These are phyloP conservation scores for Salix caprea DNA, from an alignment of 345 rosid genomes.

Conservation along the genomic window DNA sequence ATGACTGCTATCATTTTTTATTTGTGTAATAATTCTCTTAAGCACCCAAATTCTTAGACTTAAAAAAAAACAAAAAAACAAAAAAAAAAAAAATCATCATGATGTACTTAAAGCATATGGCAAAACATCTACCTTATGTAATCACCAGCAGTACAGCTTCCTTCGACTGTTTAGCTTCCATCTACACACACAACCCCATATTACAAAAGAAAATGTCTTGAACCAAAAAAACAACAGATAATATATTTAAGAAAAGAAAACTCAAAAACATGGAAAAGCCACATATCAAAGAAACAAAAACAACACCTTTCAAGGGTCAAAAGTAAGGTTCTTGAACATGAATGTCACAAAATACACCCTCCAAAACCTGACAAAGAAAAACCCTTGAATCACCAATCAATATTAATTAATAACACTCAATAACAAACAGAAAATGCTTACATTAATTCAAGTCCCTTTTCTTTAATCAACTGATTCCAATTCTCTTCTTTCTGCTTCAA, in stretches of 20 bases:
- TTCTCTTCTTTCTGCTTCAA: no score
- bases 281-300: constrained; percentile 3
- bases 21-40: no score
- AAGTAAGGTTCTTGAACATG: constrained; percentile 48
- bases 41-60: no score
- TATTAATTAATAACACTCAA: no score
- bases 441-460: no score
- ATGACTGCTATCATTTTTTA: no score
- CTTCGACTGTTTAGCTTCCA: constrained; percentile 42
- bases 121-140: constrained; percentile 28
- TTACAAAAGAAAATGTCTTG: constrained; percentile 9
- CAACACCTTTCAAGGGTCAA: constrained; percentile 42
- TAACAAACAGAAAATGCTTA: no score
- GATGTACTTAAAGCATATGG: not conserved
- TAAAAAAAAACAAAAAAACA: no score
- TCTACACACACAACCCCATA: constrained; percentile 24
- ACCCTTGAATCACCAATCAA: not conserved
- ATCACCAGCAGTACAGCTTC: constrained; percentile 37
- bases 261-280: not conserved
- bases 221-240: not conserved
- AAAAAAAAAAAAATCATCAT: no score
- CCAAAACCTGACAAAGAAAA: constrained; percentile 29
- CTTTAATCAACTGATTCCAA: no score
- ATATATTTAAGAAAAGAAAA: not conserved
- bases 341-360: constrained; percentile 30